Evolutionary conservation across 441 rosid species (phyloP), one percentile per base, ranked within the genome.

Genomic region (Corymbia calophylla): DNA sequence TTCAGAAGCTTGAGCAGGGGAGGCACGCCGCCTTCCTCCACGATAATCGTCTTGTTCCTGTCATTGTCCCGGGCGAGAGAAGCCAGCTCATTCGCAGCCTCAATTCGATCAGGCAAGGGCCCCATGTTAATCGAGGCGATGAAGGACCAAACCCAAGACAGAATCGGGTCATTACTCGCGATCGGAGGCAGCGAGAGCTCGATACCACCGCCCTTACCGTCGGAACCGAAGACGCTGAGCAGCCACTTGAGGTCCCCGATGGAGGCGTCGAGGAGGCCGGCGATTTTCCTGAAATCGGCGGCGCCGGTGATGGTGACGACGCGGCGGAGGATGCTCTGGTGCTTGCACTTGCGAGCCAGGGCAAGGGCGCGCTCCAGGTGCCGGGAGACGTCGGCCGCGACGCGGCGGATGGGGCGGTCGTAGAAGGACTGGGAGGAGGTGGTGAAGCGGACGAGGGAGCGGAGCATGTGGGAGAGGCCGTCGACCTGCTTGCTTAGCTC

Each of bases 61-160:
- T 95, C 96, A 86, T 93, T 94, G 70, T 94, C 97, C 53, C 90
- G 89, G 1, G 96, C 97, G 18, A 94, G 94, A 5, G 93, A 93
- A 62, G 93, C 94, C 89, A 95, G 92, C 86, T 92, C 92, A 86
- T 91, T 92, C 21, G 97, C 95, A 4, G 97, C 97, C 29, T 95
- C 95, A 73, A 93, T 91, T 32, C 94, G 93, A 25, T 94, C 96
- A 12, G 89, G 81, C 51, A 93, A 88, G 80, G 90, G 94, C 8
- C 95, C 96, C 94, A 93, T 92, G 87, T 94, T 94, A 19, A 92
- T 87, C 21, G 95, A 88, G 5, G 96, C 96, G 9, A 94, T 92
- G 88, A 91, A 93, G 10, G 97, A 95, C 97, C 97, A 95, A 32
- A 95, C 94, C 95, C 94, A 95, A 11, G 97, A 92, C 19, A 95